Percentiles rank a stretch among this genome's conserved stretches.
These are phyloP conservation scores for Pleurotus ostreatus DNA, from an alignment of 768 basidiomycete genomes.

Conservation along the genomic window DNA sequence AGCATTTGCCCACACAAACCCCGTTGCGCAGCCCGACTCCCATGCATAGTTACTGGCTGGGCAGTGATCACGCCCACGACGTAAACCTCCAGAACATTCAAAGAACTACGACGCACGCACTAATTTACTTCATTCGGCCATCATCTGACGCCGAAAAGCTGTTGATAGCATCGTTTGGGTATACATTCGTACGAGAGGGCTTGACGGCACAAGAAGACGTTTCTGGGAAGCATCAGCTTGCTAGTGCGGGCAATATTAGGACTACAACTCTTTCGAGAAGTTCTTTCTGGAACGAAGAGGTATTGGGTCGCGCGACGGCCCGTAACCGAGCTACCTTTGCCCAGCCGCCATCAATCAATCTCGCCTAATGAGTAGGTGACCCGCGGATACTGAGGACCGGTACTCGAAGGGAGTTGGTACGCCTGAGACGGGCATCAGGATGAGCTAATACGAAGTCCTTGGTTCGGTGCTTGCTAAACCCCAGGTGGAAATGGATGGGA, in stretches of 20 bases:
- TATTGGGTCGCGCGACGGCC: not conserved
- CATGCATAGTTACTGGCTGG: not conserved
- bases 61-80: not conserved
- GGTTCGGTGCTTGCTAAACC: not conserved
- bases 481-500: not conserved
- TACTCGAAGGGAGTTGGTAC: not conserved
- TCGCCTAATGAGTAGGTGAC: not conserved
- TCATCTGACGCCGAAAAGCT: not conserved
- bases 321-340: not conserved
- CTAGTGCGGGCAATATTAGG: not conserved
- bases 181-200: not conserved
- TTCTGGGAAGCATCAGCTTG: not conserved
- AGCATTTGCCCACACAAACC: not conserved
- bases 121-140: not conserved
- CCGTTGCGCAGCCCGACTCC: not conserved
- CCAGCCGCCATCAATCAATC: not conserved
- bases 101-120: not conserved
- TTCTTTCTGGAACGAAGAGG: not conserved
- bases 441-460: not conserved
- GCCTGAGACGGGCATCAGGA: not conserved
- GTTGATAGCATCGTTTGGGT: not conserved
- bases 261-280: not conserved
- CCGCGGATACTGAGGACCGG: not conserved
- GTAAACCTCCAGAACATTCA: not conserved
- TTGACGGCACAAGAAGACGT: not conserved